phyloP scores from a whole-genome alignment of 345 rosid genomes.

The Citrus cavaleriei region DNA sequence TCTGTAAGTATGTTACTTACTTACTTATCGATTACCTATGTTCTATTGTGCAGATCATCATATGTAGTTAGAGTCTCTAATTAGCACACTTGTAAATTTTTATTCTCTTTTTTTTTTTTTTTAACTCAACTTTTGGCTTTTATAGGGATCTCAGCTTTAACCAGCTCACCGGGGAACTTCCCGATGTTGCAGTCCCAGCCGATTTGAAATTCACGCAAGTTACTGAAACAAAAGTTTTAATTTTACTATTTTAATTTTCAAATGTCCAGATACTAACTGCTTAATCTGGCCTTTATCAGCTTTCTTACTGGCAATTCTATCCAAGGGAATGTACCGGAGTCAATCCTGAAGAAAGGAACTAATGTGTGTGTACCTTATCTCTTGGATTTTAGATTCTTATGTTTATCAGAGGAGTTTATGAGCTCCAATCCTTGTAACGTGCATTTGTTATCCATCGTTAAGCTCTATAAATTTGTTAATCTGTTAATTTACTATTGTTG shows the following conservation, averaged over 20 bases:
- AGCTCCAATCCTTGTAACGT: not conserved
- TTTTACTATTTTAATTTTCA: not conserved
- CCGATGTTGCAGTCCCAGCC: not conserved
- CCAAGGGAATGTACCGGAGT: conserved; percentile 23
- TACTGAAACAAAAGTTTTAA: not conserved
- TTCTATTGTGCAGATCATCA: conserved; percentile 4
- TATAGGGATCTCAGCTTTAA: conserved; percentile 35
- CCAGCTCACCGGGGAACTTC: conserved; percentile 15
- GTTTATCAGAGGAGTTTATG: not conserved
- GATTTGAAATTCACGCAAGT: conserved; percentile 20
- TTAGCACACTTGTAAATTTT: not conserved
- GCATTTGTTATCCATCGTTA: not conserved
- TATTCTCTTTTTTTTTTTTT: not conserved
- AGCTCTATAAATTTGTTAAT: not conserved
- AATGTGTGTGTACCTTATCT: conserved; percentile 22
- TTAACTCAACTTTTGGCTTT: not conserved
- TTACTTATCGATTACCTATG: not conserved
- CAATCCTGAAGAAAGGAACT: conserved; percentile 26
- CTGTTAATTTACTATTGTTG: not conserved
- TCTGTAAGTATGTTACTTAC: conserved; percentile 24
- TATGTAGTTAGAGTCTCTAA: not conserved
- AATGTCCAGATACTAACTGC: not conserved
- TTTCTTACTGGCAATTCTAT: conserved; percentile 24
- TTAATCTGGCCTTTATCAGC: conserved; percentile 7
- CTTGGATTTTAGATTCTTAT: not conserved